Evolutionary conservation across 2,329 filamentous ascomycete genomes (phyloP).

Genomic region (Leptoxyphium fumago): DNA sequence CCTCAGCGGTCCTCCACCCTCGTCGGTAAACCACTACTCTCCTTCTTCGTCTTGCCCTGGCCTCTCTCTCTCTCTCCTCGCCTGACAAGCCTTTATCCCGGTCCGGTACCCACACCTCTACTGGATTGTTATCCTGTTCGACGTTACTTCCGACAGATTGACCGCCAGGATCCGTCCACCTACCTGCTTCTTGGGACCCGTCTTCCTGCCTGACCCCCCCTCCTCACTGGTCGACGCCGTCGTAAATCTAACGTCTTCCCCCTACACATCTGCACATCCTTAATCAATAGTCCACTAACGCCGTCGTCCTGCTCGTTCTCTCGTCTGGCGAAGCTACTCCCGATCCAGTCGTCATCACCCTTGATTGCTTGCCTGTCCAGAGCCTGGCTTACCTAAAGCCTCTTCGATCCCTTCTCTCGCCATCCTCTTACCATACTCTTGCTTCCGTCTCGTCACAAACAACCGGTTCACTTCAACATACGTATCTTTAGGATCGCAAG

Average conservation of each 20-base stretch:
- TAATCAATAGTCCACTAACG: no score
- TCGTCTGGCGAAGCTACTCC: no score
- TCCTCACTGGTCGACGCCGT: neutral
- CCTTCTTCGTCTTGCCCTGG: neutral
- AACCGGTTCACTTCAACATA: neutral
- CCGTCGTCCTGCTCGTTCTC: no score
- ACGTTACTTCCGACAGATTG: constrained; percentile 11
- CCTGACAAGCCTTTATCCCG: constrained; percentile 2
- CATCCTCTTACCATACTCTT: constrained; percentile 2
- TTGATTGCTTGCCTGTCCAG: constrained; percentile 1
- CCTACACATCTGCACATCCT: no score
- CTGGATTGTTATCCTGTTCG: constrained; percentile 1
- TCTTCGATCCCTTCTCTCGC: neutral
- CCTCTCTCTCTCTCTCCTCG: constrained; percentile 1
- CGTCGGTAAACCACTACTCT: neutral
- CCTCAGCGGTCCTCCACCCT: neutral
- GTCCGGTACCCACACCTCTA: constrained; percentile 1
- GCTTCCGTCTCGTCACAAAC: neutral
- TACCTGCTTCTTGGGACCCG: neutral
- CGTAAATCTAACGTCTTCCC: no score
- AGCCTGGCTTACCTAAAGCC: constrained; percentile 4
- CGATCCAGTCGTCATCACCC: neutral
- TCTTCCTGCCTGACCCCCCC: neutral
- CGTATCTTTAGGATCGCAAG: no score
- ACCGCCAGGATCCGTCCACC: constrained; percentile 12